Evolutionary conservation across 352 stramenopile species (phyloP), one percentile per base, ranked within the genome.

Genomic region (Pythium rhizo-oryzae): DNA sequence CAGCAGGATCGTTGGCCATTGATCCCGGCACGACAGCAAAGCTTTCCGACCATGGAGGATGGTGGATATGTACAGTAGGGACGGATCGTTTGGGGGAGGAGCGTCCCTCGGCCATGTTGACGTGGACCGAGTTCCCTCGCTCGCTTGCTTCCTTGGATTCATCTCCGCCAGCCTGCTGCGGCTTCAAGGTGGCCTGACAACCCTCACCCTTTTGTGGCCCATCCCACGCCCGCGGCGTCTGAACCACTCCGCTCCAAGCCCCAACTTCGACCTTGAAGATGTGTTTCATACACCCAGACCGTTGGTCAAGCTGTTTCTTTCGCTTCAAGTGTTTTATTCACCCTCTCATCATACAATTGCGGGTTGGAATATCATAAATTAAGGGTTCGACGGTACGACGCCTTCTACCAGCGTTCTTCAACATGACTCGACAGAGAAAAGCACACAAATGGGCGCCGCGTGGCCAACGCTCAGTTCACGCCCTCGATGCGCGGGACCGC

Each of bases 401-500:
- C 46, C 57, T 64, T 64, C 43, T 18, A 56, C 52, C 55, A 23
- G 23, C 55, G 55, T 35, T 62, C 55, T 62, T 62, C 37, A 60
- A 60, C 33, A 60, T 60, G 54, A 33, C n/a, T 47, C 54, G 18
- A 60, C 54, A 60, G 8, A 49, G 35, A 47, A 39, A 41, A 24
- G 15, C 13, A 19, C 7, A 50, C 15, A 23, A 15, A 37, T n/a
- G 8, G 39, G 16, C 12, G 39, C 39, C 39, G 39, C 16, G n/a
- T n/a, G n/a, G n/a, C n/a, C n/a, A 15, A 4, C 19, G 35, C 37
- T 79, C 67, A 90, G 59, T 92, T 92, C 44, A 89, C 79, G 19
- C 80, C 82, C 61, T 91, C 82, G 47, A 89, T 89, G 2, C 81
- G 77, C 0, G 82, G 82, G 35, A 88, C 46, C 24, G 79, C 83